Conservation (phyloP, 129 eudicot genomes). For the Dittrichia graveolens region DNA sequence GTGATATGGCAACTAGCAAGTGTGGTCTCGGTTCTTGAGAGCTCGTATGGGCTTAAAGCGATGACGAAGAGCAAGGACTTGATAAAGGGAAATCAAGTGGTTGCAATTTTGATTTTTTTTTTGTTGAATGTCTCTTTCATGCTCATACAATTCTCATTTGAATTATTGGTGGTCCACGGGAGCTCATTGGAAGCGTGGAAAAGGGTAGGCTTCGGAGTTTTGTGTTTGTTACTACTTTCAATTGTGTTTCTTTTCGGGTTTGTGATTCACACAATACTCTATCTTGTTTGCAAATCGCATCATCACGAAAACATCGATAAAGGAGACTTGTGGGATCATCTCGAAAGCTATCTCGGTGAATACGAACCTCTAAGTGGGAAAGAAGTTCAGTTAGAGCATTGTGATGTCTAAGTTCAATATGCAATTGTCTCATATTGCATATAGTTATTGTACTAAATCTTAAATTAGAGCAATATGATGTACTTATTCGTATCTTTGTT, state of each 20-base stretch:
- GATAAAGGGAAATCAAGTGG: constrained; percentile 55
- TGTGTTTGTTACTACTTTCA: constrained; percentile 41
- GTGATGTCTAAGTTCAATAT: constrained; percentile 24
- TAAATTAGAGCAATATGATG: too few species aligned
- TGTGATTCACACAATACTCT: constrained; percentile 60
- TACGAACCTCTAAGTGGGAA: constrained; percentile 40
- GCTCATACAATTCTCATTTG: constrained; percentile 33
- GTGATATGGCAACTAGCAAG: constrained; percentile 69
- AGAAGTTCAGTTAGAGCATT: constrained; percentile 47
- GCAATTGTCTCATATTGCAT: too few species aligned
- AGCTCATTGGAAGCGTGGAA: constrained; percentile 24
- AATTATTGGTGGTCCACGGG: constrained; percentile 29
- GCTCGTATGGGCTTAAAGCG: constrained; percentile 61
- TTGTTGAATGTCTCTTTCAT: constrained; percentile 31
- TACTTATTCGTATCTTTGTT: too few species aligned
- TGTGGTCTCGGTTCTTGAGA: constrained; percentile 64
- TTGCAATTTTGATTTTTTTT: constrained; percentile 40
- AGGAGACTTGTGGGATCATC: constrained; percentile 47
- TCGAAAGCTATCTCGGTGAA: constrained; percentile 47
- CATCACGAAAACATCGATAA: constrained; percentile 76
- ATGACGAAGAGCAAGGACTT: constrained; percentile 56
- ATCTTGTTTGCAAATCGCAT: constrained; percentile 67
- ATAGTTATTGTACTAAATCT: too few species aligned
- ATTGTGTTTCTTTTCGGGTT: constrained; percentile 46
- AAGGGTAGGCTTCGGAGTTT: constrained; percentile 39